Percentiles rank a stretch among this genome's conserved stretches.
These are phyloP conservation scores for Biscutella laevigata DNA, from an alignment of 441 rosid species.

Conservation along the genomic window DNA sequence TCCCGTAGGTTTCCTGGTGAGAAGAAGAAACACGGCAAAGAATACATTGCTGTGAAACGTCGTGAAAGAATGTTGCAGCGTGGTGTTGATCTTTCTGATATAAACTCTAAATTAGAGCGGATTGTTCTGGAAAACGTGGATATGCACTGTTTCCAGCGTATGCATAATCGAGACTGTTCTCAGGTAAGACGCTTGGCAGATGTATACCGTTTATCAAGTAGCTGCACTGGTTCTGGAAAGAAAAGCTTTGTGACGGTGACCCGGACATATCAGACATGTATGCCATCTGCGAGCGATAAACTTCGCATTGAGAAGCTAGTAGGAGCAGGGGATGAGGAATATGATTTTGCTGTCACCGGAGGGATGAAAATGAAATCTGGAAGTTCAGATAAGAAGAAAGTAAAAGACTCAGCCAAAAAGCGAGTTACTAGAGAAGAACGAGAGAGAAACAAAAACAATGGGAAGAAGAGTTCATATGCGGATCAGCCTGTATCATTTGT, in stretches of 20 bases:
- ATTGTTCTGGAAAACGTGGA: constrained; percentile 54
- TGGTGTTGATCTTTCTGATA: constrained; percentile 69
- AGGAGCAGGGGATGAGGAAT: constrained; percentile 52
- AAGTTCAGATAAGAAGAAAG: constrained; percentile 28
- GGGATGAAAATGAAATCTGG: constrained; percentile 31
- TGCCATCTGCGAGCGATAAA: constrained; percentile 71
- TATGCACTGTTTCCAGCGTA: constrained; percentile 59
- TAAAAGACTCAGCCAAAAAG: constrained; percentile 23
- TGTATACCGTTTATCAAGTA: constrained; percentile 51
- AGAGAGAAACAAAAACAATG: constrained; percentile 27
- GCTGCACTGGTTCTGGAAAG: constrained; percentile 72
- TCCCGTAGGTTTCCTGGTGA: constrained; percentile 63
- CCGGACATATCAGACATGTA: constrained; percentile 55
- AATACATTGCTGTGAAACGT: constrained; percentile 62
- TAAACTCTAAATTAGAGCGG: constrained; percentile 61
- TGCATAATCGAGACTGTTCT: constrained; percentile 82
- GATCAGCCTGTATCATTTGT: constrained; percentile 74
- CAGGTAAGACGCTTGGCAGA: constrained; percentile 76
- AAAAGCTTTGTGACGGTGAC: constrained; percentile 71
- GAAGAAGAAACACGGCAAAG: constrained; percentile 76
- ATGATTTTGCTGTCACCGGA: constrained; percentile 45
- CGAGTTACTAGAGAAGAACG: constrained; percentile 30
- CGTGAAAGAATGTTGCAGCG: constrained; percentile 65
- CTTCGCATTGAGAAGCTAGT: constrained; percentile 72
- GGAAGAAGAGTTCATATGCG: constrained; percentile 43